phyloP scores from a whole-genome alignment of 371 early-diverging fungal species.

The Mucor indicus region DNA sequence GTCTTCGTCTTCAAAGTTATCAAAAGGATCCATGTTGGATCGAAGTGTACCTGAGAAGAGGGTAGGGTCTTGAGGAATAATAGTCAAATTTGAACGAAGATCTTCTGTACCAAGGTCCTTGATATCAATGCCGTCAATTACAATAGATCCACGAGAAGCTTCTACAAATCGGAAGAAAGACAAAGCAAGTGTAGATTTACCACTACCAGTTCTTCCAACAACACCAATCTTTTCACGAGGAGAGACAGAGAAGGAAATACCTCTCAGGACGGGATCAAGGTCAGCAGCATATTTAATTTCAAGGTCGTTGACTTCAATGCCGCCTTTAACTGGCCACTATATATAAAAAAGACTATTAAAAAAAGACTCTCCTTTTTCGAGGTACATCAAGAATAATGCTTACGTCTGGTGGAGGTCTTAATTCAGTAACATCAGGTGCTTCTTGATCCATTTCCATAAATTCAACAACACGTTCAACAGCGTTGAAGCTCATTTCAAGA shows the following conservation, averaged over 20 bases:
- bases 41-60: conserved; percentile 66
- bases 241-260: conserved; percentile 48
- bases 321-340: conserved; percentile 65
- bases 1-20: conserved; percentile 51
- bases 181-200: conserved; percentile 74
- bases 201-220: conserved; percentile 74
- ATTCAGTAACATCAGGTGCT: conserved; percentile 53
- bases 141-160: conserved; percentile 60
- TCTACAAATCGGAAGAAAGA: conserved; percentile 78
- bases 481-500: conserved; percentile 80
- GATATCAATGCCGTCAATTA: conserved; percentile 76
- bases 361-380: too few species aligned
- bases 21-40: conserved; percentile 68
- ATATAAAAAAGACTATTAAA: too few species aligned
- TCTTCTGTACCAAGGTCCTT: conserved; percentile 66
- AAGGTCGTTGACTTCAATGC: conserved; percentile 55
- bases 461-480: conserved; percentile 83
- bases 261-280: conserved; percentile 55
- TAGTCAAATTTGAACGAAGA: conserved; percentile 65
- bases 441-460: conserved; percentile 78
- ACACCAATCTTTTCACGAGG: conserved; percentile 62
- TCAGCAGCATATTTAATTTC: conserved; percentile 61
- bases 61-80: conserved; percentile 78
- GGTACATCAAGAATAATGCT: too few species aligned
- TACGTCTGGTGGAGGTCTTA: conserved; percentile 55